Base-by-base conservation (phyloP, 1,139 yeast genomes). In the Geotrichum restrictum region DNA sequence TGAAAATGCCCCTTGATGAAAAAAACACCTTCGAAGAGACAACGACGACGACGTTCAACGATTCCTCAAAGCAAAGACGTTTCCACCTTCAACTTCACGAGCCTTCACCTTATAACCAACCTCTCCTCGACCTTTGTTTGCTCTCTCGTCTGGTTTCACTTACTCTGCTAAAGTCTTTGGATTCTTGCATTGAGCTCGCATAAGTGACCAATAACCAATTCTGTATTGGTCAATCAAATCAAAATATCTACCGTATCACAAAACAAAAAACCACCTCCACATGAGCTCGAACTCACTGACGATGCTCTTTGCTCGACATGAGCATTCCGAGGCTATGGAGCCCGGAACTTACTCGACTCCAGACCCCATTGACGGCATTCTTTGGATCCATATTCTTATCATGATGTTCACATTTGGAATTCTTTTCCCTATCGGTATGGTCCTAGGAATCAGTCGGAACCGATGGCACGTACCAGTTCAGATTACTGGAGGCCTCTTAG, bases 391-490 rank as follows among this genome's bases (percentile, higher is more conserved):
- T 55, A 69, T 73, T 27, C 54, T 64, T 14, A 55, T 71, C 36
- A 68, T 72, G 69, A 60, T 61, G 40, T 36, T 70, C n/a, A 63
- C 77, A 29, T 70, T 72, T 52, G 77, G 75, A 4, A 55, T 73
- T 37, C 52, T 73, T 16, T 69, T 69, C 56, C 77, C 77, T 5
- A 59, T 67, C 36, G 75, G 76, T 3, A 62, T 73, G 59, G 72
- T 72, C 16, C 62, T 69, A 48, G 76, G 76, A 16, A 64, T 73
- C 53, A 70, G 72, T 8, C 61, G 66, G 44, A 62, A 62, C 57
- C 57, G 70, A 39, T 69, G 67, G 55, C 75, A 73, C 54, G 70
- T 72, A 18, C 70, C 74, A 2, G 59, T 68, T n/a, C 75, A 72
- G 59, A 59, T 62, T 19, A 53, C 64, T 1, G 75, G 71, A 31